Conservation (phyloP, 306 rosid species). For the Trifolium subterraneum region DNA sequence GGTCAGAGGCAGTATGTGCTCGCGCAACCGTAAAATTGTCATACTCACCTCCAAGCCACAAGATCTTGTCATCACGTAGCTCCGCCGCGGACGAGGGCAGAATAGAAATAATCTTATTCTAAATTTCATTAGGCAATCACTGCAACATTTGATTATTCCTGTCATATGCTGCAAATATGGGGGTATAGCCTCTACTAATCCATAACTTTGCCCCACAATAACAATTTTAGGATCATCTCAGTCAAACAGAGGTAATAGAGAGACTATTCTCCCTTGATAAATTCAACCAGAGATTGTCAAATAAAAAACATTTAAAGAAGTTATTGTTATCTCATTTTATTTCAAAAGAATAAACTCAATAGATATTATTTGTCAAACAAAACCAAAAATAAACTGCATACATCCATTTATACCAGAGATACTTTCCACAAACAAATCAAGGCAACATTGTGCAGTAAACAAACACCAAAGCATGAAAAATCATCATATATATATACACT, state of each 20-base stretch:
- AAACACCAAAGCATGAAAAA: not conserved
- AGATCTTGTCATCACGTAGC: too few species aligned
- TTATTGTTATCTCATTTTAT: not conserved
- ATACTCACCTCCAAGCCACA: too few species aligned
- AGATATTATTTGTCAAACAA: not conserved
- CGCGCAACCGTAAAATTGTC: too few species aligned
- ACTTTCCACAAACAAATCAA: conserved; percentile 1
- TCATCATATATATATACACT: conserved; percentile 29
- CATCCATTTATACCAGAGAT: not conserved
- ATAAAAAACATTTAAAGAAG: not conserved
- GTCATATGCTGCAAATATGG: too few species aligned
- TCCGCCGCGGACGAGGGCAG: too few species aligned
- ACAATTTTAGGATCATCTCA: not conserved
- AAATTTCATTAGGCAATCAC: too few species aligned
- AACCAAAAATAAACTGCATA: not conserved
- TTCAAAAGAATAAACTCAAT: not conserved
- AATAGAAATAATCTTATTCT: too few species aligned
- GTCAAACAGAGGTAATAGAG: not conserved
- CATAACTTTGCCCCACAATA: too few species aligned
- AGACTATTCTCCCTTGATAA: not conserved
- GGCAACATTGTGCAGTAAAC: not conserved
- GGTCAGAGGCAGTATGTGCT: too few species aligned
- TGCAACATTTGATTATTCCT: too few species aligned
- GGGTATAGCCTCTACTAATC: too few species aligned
- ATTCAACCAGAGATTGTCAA: not conserved